Conservation (phyloP, 225 moss, liverwort and hornwort species). For the Pleurozium schreberi region DNA sequence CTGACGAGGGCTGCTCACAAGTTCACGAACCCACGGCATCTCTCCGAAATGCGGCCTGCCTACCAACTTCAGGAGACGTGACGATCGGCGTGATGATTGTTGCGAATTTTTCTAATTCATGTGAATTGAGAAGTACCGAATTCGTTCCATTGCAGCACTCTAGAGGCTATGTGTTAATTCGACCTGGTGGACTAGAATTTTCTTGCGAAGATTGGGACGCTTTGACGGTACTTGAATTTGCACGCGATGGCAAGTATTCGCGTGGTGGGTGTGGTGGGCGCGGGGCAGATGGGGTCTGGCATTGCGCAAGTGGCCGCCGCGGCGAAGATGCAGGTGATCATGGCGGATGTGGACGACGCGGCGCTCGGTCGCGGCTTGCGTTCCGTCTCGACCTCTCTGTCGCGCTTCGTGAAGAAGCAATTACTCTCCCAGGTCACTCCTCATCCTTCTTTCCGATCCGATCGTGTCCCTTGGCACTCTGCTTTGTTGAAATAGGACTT, state of each 20-base stretch:
- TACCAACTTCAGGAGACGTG: background rate
- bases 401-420: slow-evolving; percentile 68
- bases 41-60: background rate
- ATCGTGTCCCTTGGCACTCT: background rate
- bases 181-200: background rate
- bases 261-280: slow-evolving; percentile 90
- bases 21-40: background rate
- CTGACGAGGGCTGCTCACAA: slow-evolving; percentile 1
- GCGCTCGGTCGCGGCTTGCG: slow-evolving; percentile 70
- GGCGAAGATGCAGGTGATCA: slow-evolving; percentile 57
- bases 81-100: background rate
- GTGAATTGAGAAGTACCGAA: background rate
- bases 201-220: background rate
- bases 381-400: slow-evolving; percentile 66
- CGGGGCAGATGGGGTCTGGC: slow-evolving; percentile 95
- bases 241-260: slow-evolving; percentile 46
- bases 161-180: background rate
- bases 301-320: slow-evolving; percentile 86
- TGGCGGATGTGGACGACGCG: slow-evolving; percentile 68
- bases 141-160: background rate
- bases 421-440: slow-evolving; percentile 60
- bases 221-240: background rate
- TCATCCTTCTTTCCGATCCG: background rate
- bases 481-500: background rate
- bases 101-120: background rate